Evolutionary conservation across 345 rosid species (phyloP).

Genomic region (Ailanthus altissimus): DNA sequence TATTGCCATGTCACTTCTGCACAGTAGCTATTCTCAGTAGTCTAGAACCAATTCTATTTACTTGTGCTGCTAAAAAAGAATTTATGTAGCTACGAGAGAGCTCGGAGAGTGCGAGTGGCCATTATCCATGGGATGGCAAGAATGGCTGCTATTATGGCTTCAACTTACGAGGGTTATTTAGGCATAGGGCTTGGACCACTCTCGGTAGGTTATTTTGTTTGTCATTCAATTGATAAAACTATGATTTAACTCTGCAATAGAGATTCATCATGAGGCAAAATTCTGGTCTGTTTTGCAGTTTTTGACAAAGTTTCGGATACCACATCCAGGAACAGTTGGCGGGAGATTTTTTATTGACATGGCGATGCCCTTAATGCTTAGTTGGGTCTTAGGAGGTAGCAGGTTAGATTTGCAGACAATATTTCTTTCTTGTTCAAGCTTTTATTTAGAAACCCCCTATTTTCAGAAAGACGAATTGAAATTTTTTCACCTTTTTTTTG

Average conservation of each 20-base stretch:
- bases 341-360: slow-evolving; percentile 76
- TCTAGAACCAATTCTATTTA: background rate
- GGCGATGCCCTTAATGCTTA: slow-evolving; percentile 84
- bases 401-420: slow-evolving; percentile 50
- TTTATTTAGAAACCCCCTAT: background rate
- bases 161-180: slow-evolving; percentile 89
- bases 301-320: slow-evolving; percentile 79
- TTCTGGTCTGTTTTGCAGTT: slow-evolving; percentile 51
- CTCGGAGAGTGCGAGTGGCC: slow-evolving; percentile 79
- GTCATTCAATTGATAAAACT: background rate
- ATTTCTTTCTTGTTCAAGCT: background rate
- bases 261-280: slow-evolving; percentile 10
- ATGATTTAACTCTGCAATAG: background rate
- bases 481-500: background rate
- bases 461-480: background rate
- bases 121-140: slow-evolving; percentile 91
- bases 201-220: slow-evolving; percentile 48
- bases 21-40: background rate
- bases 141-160: slow-evolving; percentile 94
- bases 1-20: background rate
- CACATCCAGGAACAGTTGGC: slow-evolving; percentile 88
- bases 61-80: background rate
- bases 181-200: slow-evolving; percentile 97
- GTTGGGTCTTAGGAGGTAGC: slow-evolving; percentile 92
- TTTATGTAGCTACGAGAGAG: slow-evolving; percentile 61